phyloP scores from a whole-genome alignment of 108 stramenopile genomes.

The Skeletonema costatum region DNA sequence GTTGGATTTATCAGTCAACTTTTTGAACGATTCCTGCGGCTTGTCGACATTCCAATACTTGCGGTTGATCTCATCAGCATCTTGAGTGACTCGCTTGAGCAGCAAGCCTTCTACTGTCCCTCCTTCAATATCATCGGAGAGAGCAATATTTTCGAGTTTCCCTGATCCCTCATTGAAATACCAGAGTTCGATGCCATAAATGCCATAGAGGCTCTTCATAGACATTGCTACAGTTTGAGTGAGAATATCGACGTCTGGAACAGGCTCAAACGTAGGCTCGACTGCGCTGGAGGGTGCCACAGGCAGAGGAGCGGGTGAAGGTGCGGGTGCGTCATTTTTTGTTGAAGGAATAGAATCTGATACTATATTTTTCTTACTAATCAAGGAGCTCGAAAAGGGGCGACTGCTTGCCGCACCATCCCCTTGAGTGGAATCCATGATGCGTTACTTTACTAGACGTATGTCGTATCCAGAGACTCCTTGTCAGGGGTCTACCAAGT shows the following conservation, averaged over 20 bases:
- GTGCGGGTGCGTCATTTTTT: not conserved
- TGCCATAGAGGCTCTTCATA: constrained; percentile 8
- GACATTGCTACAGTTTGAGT: constrained; percentile 14
- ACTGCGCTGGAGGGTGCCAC: not conserved
- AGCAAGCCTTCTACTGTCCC: not conserved
- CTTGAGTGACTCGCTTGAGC: not conserved
- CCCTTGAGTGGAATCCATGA: too few species aligned
- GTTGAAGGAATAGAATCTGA: too few species aligned
- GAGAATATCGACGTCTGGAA: constrained; percentile 1
- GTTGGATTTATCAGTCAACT: constrained; percentile 1
- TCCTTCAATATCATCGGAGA: constrained; percentile 1
- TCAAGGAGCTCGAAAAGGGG: too few species aligned
- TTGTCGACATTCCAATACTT: not conserved
- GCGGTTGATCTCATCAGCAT: not conserved
- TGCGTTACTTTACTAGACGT: too few species aligned
- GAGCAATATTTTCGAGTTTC: constrained; percentile 8
- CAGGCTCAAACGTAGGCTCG: not conserved
- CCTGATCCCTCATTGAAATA: constrained; percentile 10
- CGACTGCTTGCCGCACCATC: not conserved
- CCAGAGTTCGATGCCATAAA: constrained; percentile 26
- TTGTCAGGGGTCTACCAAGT: too few species aligned
- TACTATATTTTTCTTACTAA: too few species aligned
- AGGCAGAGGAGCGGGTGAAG: not conserved
- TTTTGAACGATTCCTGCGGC: not conserved
- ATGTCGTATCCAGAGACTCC: too few species aligned